Evolutionary conservation across 1,139 yeast species (phyloP).

Genomic region (Debaryomyces nepalensis): DNA sequence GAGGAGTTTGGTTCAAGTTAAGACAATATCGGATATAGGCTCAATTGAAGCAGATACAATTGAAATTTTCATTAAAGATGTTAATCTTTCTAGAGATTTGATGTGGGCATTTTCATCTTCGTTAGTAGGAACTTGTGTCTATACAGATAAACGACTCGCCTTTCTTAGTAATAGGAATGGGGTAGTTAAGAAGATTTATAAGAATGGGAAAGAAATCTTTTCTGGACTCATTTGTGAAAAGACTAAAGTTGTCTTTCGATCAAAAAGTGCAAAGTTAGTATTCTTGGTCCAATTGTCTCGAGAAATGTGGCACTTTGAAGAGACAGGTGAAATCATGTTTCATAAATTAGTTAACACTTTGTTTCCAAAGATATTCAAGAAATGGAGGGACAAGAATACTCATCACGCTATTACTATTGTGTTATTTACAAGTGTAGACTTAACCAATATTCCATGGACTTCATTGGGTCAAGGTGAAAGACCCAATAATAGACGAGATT

Average conservation of each 20-base stretch:
- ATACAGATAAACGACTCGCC: slow-evolving; percentile 65
- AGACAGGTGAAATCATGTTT: slow-evolving; percentile 91
- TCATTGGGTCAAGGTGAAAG: slow-evolving; percentile 73
- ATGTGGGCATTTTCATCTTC: slow-evolving; percentile 85
- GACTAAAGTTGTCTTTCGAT: slow-evolving; percentile 82
- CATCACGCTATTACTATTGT: slow-evolving; percentile 93
- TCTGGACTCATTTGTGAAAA: slow-evolving; percentile 69
- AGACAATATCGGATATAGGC: slow-evolving; percentile 38
- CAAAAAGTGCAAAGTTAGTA: slow-evolving; percentile 85
- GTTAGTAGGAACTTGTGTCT: slow-evolving; percentile 66
- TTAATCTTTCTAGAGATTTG: slow-evolving; percentile 84
- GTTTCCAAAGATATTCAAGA: slow-evolving; percentile 84
- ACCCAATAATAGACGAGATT: slow-evolving; percentile 71
- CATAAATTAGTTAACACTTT: slow-evolving; percentile 89
- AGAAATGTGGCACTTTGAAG: slow-evolving; percentile 99
- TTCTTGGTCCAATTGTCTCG: slow-evolving; percentile 86
- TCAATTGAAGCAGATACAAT: slow-evolving; percentile 76
- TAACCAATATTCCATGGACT: slow-evolving; percentile 59
- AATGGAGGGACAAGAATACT: slow-evolving; percentile 85
- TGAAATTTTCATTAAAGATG: slow-evolving; percentile 81
- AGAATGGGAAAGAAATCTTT: slow-evolving; percentile 68
- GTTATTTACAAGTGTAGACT: slow-evolving; percentile 80
- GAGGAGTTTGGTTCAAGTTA: slow-evolving; percentile 62
- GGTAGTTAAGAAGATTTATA: slow-evolving; percentile 67
- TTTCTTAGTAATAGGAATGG: slow-evolving; percentile 66